Evolutionary conservation across 2,329 filamentous ascomycete species (phyloP), one percentile per base, ranked within the genome.

Genomic region (Macrophomina tecta): DNA sequence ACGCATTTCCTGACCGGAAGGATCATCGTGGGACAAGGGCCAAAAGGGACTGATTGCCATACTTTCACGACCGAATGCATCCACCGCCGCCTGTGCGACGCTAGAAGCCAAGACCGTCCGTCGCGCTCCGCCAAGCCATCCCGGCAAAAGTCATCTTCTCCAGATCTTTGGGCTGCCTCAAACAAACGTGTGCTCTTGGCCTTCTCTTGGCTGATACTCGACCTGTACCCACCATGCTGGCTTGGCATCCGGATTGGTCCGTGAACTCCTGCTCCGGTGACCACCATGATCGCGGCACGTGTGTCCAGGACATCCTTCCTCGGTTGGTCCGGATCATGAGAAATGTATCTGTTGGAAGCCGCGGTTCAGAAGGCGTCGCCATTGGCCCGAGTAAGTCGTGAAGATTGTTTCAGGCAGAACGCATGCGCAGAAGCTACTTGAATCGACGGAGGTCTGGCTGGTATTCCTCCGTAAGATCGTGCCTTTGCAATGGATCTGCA

Each of bases 81-180:
- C 58, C 56, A 49, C 42, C 58, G 58, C 42, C 4, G 30, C 42
- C 30, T 61, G 42, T 36, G 58, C n/a, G 45, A 49, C 58, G 58
- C 30, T 62, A 28, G 14, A 12, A 28, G 58, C 58, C 58, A 62
- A 62, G 58, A 4, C 45, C 6, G 45, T 38, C 58, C 58, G 45
- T 62, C 58, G 58, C 45, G 45, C 42, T 40, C 58, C 58, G 58
- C 58, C 58, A 62, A 62, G 58, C 58, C 42, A 23, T 30, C 42
- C 58, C 58, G 58, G 42, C 58, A 23, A 30, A 30, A 14, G 32
- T 51, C 58, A 11, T 62, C 38, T 45, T 49, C 30, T 18, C 36
- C 16, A 62, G 49, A 49, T 45, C n/a, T 49, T 32, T 62, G 18
- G 45, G 40, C 28, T 32, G 12, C 8, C 40, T 36, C 56, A 48